Evolutionary conservation across 257 asterid species (phyloP).

Genomic region (Coffea canephora): DNA sequence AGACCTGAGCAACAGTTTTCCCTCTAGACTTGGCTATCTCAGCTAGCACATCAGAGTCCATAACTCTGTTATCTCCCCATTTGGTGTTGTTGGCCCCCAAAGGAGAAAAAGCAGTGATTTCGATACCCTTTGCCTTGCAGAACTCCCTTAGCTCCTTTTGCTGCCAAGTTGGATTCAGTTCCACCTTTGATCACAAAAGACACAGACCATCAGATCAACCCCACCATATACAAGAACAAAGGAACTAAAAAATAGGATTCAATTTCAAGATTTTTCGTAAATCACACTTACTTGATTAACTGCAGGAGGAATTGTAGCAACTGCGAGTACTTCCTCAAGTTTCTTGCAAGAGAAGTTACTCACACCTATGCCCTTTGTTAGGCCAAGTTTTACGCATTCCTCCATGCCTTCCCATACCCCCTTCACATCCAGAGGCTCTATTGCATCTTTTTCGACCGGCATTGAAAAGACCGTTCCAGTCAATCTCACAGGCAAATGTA

Average conservation of each 20-base stretch:
- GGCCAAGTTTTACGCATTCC: constrained; percentile 52
- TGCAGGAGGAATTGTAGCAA: constrained; percentile 56
- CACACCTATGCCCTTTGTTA: constrained; percentile 64
- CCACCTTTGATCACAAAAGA: constrained; percentile 36
- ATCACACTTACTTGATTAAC: constrained; percentile 47
- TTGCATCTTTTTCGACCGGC: constrained; percentile 30
- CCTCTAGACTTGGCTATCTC: constrained; percentile 42
- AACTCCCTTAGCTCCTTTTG: constrained; percentile 46
- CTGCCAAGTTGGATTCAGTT: constrained; percentile 57
- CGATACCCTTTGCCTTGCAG: constrained; percentile 47
- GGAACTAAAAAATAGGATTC: too few species aligned
- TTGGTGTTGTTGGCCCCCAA: constrained; percentile 55
- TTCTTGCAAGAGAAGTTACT: constrained; percentile 56
- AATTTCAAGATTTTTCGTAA: neutral
- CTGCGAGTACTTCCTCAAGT: constrained; percentile 30
- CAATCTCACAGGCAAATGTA: constrained; percentile 52
- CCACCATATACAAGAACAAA: too few species aligned
- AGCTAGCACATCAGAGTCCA: constrained; percentile 37
- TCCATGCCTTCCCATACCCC: constrained; percentile 76
- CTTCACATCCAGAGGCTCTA: constrained; percentile 39
- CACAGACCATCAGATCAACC: neutral
- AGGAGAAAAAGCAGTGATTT: constrained; percentile 58
- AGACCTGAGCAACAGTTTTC: constrained; percentile 55
- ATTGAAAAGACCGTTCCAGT: constrained; percentile 19
- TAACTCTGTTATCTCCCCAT: constrained; percentile 59